phyloP scores from a whole-genome alignment of 129 eudicot genomes.

The Lactuca saligna region DNA sequence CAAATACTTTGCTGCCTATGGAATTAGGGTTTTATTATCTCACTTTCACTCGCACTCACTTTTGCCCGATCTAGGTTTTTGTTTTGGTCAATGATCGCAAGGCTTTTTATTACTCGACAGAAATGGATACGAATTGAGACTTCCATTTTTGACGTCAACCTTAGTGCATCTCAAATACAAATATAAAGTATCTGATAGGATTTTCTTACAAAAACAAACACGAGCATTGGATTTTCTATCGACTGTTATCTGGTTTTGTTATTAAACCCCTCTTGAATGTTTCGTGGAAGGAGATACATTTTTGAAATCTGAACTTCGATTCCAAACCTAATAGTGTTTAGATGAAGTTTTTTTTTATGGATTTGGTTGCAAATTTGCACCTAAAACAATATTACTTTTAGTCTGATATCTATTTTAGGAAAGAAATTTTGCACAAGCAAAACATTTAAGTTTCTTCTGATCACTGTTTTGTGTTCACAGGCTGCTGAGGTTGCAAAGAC shows the following conservation, averaged over 20 bases:
- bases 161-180: neutral
- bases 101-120: neutral
- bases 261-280: neutral
- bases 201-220: neutral
- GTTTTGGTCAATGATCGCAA: constrained; percentile 8
- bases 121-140: neutral
- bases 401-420: neutral
- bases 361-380: neutral
- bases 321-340: neutral
- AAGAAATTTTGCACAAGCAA: neutral
- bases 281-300: neutral
- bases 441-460: neutral
- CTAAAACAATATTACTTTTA: too few species aligned
- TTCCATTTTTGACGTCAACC: neutral
- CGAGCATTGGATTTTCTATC: neutral
- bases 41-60: neutral
- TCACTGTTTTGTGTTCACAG: constrained; percentile 37
- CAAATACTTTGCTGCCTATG: neutral
- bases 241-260: neutral
- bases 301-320: neutral
- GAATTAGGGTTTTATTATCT: constrained; percentile 15
- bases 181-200: neutral
- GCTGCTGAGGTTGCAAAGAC: constrained; percentile 85
- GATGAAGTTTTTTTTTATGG: neutral
- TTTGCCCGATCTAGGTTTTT: constrained; percentile 25